These are phyloP conservation scores for Filobasidium uniguttulatum DNA, from an alignment of 1,284 basidiomycete genomes.

Conservation along the genomic window DNA sequence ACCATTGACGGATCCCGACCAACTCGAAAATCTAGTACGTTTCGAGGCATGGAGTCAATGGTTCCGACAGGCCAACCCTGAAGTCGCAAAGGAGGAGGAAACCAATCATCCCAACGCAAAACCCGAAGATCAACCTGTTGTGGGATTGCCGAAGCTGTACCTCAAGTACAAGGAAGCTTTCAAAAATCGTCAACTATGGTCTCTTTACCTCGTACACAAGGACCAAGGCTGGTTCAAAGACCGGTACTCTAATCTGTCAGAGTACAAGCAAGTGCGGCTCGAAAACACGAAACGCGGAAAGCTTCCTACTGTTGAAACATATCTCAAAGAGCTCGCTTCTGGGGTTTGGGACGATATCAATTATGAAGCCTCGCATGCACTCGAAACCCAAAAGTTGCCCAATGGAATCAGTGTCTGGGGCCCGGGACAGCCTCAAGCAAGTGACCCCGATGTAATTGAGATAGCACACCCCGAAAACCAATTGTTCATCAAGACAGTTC, in stretches of 20 bases:
- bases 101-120: neutral
- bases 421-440: conserved; percentile 33
- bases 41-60: neutral
- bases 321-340: conserved; percentile 60
- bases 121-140: conserved; percentile 1
- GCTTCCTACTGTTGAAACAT: conserved; percentile 54
- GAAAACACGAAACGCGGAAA: conserved; percentile 68
- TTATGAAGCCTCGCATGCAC: conserved; percentile 29
- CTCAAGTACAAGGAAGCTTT: conserved; percentile 20
- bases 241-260: conserved; percentile 67
- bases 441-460: conserved; percentile 39
- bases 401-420: conserved; percentile 20
- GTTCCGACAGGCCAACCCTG: neutral
- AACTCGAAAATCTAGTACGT: neutral
- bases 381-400: conserved; percentile 38
- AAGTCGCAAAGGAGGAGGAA: neutral
- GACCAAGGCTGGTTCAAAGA: conserved; percentile 88
- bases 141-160: neutral
- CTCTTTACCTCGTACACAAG: conserved; percentile 79
- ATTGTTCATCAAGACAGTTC: conserved; percentile 85
- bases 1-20: neutral
- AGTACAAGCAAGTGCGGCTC: conserved; percentile 53
- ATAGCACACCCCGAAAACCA: conserved; percentile 67
- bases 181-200: conserved; percentile 57
- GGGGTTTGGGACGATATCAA: conserved; percentile 63